phyloP scores from a whole-genome alignment of 148 eudicot species.

The Vaccinium darrowii region DNA sequence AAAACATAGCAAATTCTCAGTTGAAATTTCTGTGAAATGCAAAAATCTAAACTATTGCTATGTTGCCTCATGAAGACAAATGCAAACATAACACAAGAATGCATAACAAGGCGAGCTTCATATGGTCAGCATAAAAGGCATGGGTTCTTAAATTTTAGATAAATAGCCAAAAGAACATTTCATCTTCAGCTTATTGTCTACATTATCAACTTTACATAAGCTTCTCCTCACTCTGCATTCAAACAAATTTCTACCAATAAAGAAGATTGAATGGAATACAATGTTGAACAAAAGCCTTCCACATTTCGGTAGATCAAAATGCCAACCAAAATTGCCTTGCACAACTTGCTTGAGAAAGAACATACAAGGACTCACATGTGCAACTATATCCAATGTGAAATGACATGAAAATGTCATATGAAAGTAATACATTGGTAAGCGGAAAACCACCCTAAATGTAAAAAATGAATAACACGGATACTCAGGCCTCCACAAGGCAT shows the following conservation, averaged over 20 bases:
- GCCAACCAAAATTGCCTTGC: neutral
- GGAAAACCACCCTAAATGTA: too few relatives aligned
- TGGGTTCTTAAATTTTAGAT: neutral
- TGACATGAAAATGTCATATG: neutral
- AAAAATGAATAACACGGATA: too few relatives aligned
- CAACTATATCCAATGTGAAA: neutral
- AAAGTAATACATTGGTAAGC: neutral
- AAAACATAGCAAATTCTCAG: neutral
- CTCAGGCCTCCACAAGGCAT: neutral
- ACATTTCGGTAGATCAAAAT: neutral
- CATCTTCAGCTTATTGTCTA: neutral
- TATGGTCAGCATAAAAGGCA: neutral
- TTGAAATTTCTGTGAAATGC: neutral
- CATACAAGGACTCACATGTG: neutral
- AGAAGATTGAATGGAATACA: neutral
- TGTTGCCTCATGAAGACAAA: neutral
- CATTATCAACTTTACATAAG: neutral
- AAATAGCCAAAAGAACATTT: neutral
- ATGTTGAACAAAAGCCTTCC: neutral
- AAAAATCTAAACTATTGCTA: neutral
- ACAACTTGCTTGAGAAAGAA: neutral
- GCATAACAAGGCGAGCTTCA: neutral
- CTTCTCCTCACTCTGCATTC: neutral
- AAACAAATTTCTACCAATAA: neutral
- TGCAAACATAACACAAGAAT: neutral